Conservation (phyloP, 768 basidiomycete genomes). For the Clitopilus passeckerianus region DNA sequence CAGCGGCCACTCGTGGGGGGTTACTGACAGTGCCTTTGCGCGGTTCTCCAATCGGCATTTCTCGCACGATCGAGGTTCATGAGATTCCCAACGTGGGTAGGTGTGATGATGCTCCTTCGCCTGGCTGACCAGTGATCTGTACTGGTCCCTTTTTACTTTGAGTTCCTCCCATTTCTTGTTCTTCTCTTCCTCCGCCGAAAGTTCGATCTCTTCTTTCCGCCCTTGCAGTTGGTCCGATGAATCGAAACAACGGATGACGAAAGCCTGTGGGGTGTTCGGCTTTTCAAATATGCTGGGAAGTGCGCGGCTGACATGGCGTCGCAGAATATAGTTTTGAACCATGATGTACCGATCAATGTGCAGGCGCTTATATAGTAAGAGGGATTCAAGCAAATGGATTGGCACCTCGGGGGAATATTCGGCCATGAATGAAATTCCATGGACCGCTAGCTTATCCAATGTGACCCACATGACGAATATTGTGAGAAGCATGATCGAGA, state of each 20-base stretch:
- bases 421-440: conserved; percentile 28
- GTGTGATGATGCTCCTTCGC: no score
- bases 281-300: no score
- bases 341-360: conserved; percentile 20
- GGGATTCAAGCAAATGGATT: conserved; percentile 26
- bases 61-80: no score
- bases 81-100: no score
- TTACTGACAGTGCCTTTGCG: conserved; percentile 19
- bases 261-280: conserved; percentile 11
- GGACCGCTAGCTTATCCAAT: conserved; percentile 30
- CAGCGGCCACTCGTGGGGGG: conserved; percentile 42
- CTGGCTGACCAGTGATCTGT: no score
- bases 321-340: conserved; percentile 26
- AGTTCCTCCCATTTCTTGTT: no score
- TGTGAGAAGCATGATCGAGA: conserved; percentile 40
- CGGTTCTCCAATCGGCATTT: conserved; percentile 19
- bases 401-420: conserved; percentile 44
- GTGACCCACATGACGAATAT: conserved; percentile 44
- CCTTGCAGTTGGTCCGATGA: conserved; percentile 16
- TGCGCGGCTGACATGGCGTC: no score
- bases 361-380: conserved; percentile 31
- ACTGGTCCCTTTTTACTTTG: no score
- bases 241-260: conserved; percentile 30
- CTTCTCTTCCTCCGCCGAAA: no score
- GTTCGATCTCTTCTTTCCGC: no score